Evolutionary conservation across 768 basidiomycete species (phyloP), one percentile per base, ranked within the genome.

Genomic region (Lactifluus piperatus): DNA sequence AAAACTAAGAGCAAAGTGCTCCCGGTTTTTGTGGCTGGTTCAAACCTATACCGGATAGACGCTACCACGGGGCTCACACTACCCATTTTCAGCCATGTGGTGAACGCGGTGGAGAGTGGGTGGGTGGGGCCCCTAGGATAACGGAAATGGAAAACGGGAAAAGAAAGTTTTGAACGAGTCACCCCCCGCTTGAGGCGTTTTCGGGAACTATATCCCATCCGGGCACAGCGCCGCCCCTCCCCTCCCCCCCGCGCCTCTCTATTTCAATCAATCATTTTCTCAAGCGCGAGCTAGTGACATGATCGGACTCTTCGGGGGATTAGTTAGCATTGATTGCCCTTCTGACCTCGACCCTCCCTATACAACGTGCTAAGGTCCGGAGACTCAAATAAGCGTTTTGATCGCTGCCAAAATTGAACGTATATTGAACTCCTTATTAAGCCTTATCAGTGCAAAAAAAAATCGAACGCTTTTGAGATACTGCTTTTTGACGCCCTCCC

Each of bases 321-420:
- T 36, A 39, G 22, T 16, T 37, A 26, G 6, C 8, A 13, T 34
- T 44, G 56, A 27, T 50, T 39, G 55, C 30, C 27, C 45, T 55
- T 47, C 45, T 47, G 54, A 51, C 41, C 50, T 14, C 24, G 11
- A 36, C n/a, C 32, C 9, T 8, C 10, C 22, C 6, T n/a, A 10
- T 7, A n/a, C n/a, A n/a, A 7, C n/a, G 7, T 9, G 26, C 22
- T 39, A 50, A 60, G 58, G 20, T 60, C 59, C 59, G 54, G 22
- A 48, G 20, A 34, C 7, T 39, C 54, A 55, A 60, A 60, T 51
- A 60, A 39, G 27, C 54, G 54, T 56, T n/a, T n/a, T 56, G 59
- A 60, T 60, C 44, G 49, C 22, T 16, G 5, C 43, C 16, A n/a
- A 24, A 6, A n/a, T 14, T 34, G 30, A 49, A 29, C 27, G 13